These are phyloP conservation scores for Fusarium tricinctum DNA, from an alignment of 2,329 filamentous ascomycete genomes.

Conservation along the genomic window DNA sequence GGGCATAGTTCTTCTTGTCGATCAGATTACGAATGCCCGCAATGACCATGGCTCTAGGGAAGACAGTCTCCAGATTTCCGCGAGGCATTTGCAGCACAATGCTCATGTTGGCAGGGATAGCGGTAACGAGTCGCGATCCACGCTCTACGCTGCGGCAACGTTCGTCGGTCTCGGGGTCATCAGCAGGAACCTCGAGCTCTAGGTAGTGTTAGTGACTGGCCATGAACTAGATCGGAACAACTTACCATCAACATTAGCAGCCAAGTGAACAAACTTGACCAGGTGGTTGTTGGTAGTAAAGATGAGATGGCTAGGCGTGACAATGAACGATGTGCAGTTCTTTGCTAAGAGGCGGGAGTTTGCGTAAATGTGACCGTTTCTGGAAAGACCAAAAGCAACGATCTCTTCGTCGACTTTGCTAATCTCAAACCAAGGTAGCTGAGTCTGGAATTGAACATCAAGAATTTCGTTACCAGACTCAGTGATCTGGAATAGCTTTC, in stretches of 20 bases:
- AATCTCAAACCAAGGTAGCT: constrained; percentile 68
- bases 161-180: constrained; percentile 93
- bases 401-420: constrained; percentile 59
- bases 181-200: constrained; percentile 86
- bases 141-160: constrained; percentile 92
- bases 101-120: constrained; percentile 88
- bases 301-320: constrained; percentile 86
- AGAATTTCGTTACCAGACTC: constrained; percentile 53
- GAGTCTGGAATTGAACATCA: constrained; percentile 58
- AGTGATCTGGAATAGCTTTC: constrained; percentile 60
- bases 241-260: constrained; percentile 72
- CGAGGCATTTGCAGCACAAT: constrained; percentile 94
- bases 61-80: constrained; percentile 96
- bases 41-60: constrained; percentile 90
- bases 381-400: constrained; percentile 75
- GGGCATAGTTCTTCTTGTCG: constrained; percentile 82
- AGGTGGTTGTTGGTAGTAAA: constrained; percentile 94
- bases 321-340: constrained; percentile 91
- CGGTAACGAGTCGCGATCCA: constrained; percentile 87
- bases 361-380: constrained; percentile 82
- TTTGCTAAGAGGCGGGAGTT: constrained; percentile 80
- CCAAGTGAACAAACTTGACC: constrained; percentile 91
- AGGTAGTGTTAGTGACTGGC: constrained; percentile 41
- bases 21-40: constrained; percentile 89
- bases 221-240: neutral